phyloP scores from a whole-genome alignment of 1,284 basidiomycete genomes.

The Vanrija sp. region DNA sequence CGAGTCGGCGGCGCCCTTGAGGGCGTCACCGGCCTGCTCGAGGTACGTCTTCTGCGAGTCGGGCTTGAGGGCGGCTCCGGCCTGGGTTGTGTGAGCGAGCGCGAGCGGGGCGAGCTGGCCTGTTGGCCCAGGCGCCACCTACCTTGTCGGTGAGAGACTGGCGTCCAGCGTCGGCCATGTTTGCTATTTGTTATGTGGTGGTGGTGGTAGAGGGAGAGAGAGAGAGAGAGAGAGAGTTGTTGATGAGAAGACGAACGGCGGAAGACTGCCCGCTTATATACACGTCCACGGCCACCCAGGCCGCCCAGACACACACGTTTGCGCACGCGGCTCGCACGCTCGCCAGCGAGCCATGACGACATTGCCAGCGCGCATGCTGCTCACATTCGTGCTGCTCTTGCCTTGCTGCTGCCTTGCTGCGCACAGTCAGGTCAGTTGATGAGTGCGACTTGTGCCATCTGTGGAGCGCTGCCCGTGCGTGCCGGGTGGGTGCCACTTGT shows the following conservation, averaged over 20 bases:
- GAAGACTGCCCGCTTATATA: too few relatives aligned
- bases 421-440: too few relatives aligned
- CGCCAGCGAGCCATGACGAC: too few relatives aligned
- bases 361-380: too few relatives aligned
- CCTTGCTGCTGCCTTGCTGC: too few relatives aligned
- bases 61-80: conserved; percentile 39
- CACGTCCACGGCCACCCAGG: too few relatives aligned
- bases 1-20: conserved; percentile 39
- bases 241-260: neutral
- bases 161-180: conserved; percentile 29
- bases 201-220: conserved; percentile 1
- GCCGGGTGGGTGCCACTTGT: too few relatives aligned
- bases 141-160: conserved; percentile 44
- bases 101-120: neutral
- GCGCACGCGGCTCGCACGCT: too few relatives aligned
- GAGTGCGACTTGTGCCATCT: too few relatives aligned
- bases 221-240: neutral
- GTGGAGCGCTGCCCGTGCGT: too few relatives aligned
- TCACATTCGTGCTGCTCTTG: too few relatives aligned
- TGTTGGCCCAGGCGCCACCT: neutral
- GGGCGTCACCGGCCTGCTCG: conserved; percentile 41
- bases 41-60: conserved; percentile 46
- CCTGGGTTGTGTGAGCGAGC: conserved; percentile 5
- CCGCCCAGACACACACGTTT: too few relatives aligned
- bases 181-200: conserved; percentile 2